Evolutionary conservation across 2,329 filamentous ascomycete species (phyloP), one percentile per base, ranked within the genome.

Genomic region (Nigrospora osmanthi): DNA sequence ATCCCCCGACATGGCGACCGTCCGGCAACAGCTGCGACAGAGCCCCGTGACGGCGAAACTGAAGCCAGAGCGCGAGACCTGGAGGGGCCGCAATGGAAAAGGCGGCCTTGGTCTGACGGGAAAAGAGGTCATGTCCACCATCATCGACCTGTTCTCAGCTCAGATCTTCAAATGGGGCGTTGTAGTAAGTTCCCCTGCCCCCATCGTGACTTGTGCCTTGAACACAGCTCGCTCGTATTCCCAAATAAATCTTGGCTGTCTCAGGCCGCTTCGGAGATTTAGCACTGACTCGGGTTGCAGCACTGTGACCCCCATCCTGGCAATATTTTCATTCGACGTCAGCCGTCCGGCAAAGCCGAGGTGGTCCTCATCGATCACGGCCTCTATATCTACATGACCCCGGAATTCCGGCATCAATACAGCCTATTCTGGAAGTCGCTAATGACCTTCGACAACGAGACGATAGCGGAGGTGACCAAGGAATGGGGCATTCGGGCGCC

Each of bases 121-220:
- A 30, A 87, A 86, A 58, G 85, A 91, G 47, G 89, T 96, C 47
- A 97, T 97, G 93, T 86, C 85, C 6, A 96, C 89, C 31, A 96
- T 97, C 82, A 80, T 96, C 41, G 91, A 96, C 62, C 76, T 97
- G 32, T 98, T 97, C 71, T 87, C 85, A n/a, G 90, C 89, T 3
- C 91, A 97, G 61, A 97, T 97, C 76, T 98, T 96, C 72, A 84
- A 95, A 52, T 97, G 89, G 87, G 93, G 93, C 12, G 78, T 87
- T 37, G 87, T 97, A 0, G 23, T 28, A 28, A 28, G 23, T 10
- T 28, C 23, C 9, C 23, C 23, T 28, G 23, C 6, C 2, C 2
- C 23, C 23, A 28, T 10, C 7, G 23, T 10, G 23, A 28, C 23
- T 10, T 10, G 6, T 28, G 9, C 9, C 23, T 28, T 4, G 23